phyloP scores from a whole-genome alignment of 2,329 filamentous ascomycete species.

The Hyphodiscus sp. region DNA sequence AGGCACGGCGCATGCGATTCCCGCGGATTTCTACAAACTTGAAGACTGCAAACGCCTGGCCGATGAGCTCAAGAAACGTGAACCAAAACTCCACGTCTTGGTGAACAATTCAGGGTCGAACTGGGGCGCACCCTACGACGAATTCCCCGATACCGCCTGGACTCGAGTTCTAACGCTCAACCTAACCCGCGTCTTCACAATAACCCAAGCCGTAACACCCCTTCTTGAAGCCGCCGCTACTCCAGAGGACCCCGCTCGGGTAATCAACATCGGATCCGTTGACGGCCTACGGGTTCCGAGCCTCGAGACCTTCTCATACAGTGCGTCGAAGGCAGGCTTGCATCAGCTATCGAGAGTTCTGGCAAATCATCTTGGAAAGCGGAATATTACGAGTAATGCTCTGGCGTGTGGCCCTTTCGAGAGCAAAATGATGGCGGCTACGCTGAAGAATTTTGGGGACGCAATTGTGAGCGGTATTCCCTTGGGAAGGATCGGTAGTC shows the following conservation, averaged over 20 bases:
- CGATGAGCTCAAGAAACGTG: conserved; percentile 46
- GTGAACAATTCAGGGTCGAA: conserved; percentile 61
- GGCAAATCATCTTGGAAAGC: conserved; percentile 52
- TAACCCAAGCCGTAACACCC: conserved; percentile 55
- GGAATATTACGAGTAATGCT: conserved; percentile 58
- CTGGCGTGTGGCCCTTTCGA: conserved; percentile 67
- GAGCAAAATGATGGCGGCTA: conserved; percentile 68
- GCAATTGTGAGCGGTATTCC: conserved; percentile 54
- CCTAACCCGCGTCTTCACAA: conserved; percentile 60
- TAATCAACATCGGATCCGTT: conserved; percentile 60
- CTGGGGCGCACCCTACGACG: conserved; percentile 55
- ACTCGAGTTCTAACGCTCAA: conserved; percentile 52
- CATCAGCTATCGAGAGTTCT: conserved; percentile 60
- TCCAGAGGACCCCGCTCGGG: conserved; percentile 41
- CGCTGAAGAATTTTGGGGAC: conserved; percentile 51
- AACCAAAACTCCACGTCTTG: conserved; percentile 51
- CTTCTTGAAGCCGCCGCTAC: conserved; percentile 48
- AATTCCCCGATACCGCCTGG: conserved; percentile 53
- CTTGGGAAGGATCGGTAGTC: conserved; percentile 58
- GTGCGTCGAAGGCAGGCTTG: conserved; percentile 55
- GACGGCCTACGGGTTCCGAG: conserved; percentile 55
- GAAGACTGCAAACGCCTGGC: conserved; percentile 51
- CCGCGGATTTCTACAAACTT: conserved; percentile 57
- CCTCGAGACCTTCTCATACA: conserved; percentile 55
- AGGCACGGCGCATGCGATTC: conserved; percentile 52